Evolutionary conservation across 2,329 filamentous ascomycete genomes (phyloP), one percentile per base, ranked within the genome.

Genomic region (Coniosporium tulheliwenetii): DNA sequence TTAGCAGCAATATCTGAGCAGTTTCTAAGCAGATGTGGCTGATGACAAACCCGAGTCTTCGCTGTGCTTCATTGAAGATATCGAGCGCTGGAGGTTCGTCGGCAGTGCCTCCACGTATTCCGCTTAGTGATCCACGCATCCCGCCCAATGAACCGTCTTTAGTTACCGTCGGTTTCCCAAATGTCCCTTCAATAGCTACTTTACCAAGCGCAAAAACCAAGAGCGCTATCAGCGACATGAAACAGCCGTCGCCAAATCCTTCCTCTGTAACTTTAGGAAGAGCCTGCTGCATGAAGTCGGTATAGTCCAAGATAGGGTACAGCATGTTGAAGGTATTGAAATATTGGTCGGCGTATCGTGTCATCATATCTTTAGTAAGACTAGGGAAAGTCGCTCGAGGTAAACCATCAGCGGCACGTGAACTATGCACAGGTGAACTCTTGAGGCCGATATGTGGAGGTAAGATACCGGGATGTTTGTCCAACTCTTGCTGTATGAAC

Each of bases 311-410:
- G n/a, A n/a, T n/a, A n/a, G n/a, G n/a, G n/a, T n/a, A n/a, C n/a
- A n/a, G n/a, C n/a, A n/a, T n/a, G n/a, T n/a, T 77, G 55, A 74
- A 73, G 1, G 65, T 70, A 47, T 75, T 68, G 50, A 79, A 79
- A 49, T 73, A 79, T 0, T 65, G 63, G 39, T 69, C 70, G 43
- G 65, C 64, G 33, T 73, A 59, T 16, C 60, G 58, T 43, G 67
- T 63, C 55, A 77, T 69, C 2, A 60, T 59, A 5, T 72, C 68
- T 52, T 65, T 65, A 10, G 60, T 63, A 38, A 76, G 49, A 5
- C 49, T 51, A 12, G 52, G 47, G 38, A 61, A 62, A 10, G 29
- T 1, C 30, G 14, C 29, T 30, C 3, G 31, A 10, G 26, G 33
- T 14, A 14, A 8, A 9, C 16, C 35, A 48, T 50, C 5, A n/a